Conservation (phyloP, 768 basidiomycete genomes). For the Macrolepiota dolichaula region DNA sequence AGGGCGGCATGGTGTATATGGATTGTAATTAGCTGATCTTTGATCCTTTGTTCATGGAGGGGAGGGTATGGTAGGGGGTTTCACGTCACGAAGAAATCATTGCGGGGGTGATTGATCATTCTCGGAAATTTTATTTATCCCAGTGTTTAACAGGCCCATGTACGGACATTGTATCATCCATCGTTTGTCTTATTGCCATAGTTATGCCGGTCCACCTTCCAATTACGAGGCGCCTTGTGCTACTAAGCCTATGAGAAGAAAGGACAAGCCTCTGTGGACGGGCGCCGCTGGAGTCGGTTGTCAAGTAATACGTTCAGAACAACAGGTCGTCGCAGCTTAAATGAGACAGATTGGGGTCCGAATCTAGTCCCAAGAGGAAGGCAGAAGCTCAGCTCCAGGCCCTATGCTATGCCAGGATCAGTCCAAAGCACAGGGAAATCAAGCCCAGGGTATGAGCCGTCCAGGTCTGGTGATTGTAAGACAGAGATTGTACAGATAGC, state of each 20-base stretch:
- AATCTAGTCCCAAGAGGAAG: conserved; percentile 1
- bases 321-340: background rate
- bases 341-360: background rate
- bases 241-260: background rate
- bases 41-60: conserved; percentile 4
- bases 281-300: background rate
- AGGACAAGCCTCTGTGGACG: too few species aligned
- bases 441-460: background rate
- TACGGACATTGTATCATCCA: background rate
- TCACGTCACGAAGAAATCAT: background rate
- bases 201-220: background rate
- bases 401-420: background rate
- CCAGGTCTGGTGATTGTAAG: background rate
- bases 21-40: conserved; percentile 1
- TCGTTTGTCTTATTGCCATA: background rate
- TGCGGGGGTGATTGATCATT: background rate
- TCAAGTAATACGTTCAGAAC: background rate
- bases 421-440: background rate
- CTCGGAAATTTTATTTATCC: background rate
- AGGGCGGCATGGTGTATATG: conserved; percentile 11
- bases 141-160: background rate
- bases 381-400: background rate
- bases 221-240: background rate
- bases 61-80: background rate
- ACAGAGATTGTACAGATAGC: background rate